Base-by-base conservation (phyloP, 306 rosid species). In the Vicia faba region DNA sequence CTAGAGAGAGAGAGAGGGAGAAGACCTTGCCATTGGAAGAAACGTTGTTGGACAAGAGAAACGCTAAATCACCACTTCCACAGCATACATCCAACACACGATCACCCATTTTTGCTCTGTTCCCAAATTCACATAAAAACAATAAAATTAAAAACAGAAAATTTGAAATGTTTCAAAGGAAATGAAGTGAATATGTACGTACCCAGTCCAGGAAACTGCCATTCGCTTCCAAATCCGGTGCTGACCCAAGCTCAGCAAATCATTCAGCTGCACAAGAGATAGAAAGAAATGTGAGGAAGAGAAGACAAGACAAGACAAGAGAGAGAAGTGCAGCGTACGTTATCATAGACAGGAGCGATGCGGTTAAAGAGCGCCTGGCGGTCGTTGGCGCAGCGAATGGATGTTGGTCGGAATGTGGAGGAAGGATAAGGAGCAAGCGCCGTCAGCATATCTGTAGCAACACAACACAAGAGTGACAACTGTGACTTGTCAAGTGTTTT, bases 161-260 rank as follows among this genome's bases (percentile, higher is more conserved):
- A 16, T 49, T 49, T 8, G 20, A 8, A 18, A 46, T 2, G 18
- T 8, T 29, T 25, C 8, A 48, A 70, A 33, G 68, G 15, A 35
- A 69, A 28, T n/a, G 68, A 2, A 33, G n/a, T 14, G 40, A 28
- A 13, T 1, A 46, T 12, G 19, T 2, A 8, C 55, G 11, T 80
- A 85, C 97, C 88, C 82, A 75, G 83, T 77, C 97, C 97, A 90
- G 0, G 97, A 90, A 5, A 90, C 89, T 0, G 96, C 76, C 97
- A 90, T 95, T 68, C 96, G 79, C 82, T 95, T 95, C 97, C 96
- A 88, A 46, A 86, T 73, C 4, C 95, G 91, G 69, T 95, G 96
- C 79, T 95, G 96, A 45, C 97, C 96, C 76, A 95, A 68, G 74
- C 92, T 95, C 55, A 90, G 59, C 53, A 95, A 72, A 75, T 88